Evolutionary conservation across 371 early-diverging fungal genomes (phyloP), one percentile per base, ranked within the genome.

Genomic region (Mucor lusitanicus): DNA sequence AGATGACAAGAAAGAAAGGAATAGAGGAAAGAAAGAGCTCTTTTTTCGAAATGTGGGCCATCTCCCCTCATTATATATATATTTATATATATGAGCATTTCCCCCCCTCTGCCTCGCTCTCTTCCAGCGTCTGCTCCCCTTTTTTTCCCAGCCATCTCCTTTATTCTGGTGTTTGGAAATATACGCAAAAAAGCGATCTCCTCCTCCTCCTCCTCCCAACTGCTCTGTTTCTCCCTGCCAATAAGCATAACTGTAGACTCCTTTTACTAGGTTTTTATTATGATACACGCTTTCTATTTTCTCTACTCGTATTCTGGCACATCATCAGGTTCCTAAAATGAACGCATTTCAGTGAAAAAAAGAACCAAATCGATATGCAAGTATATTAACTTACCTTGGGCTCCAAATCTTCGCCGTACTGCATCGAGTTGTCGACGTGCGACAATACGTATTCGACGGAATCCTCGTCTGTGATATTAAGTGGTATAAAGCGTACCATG

Each of bases 331-430:
- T 80, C 80, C 80, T 80, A 63, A 27, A 56, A 61, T 37, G 42
- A 28, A 46, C 39, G 37, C 37, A 56, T 61, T 13, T 56, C 21
- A 60, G 35, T 39, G 6, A 59, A 53, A 42, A 53, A 42, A 33
- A 58, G 33, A 66, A 32, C 55, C 15, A 40, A 12, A 39, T 53
- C 33, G 33, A 63, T 61, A 59, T 69, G 46, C 44, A 59, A 62
- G 35, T 59, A 53, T 42, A 25, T 48, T 55, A 42, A 37, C 27
- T 72, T 91, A 79, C 96, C 80, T 92, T 92, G 25, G 97, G 96
- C 69, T 99, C 99, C 39, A 90, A 80, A 76, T 97, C 99, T 82
- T 99, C 99, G 33, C 96, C 98, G 78, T 92, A 97, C 79, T 99
- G 99, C 55, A 97, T 89, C 0, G 98, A 95, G 71, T 94, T 92